Base-by-base conservation (phyloP, 805 yeast species). In the Hanseniaspora hatyaiensis region DNA sequence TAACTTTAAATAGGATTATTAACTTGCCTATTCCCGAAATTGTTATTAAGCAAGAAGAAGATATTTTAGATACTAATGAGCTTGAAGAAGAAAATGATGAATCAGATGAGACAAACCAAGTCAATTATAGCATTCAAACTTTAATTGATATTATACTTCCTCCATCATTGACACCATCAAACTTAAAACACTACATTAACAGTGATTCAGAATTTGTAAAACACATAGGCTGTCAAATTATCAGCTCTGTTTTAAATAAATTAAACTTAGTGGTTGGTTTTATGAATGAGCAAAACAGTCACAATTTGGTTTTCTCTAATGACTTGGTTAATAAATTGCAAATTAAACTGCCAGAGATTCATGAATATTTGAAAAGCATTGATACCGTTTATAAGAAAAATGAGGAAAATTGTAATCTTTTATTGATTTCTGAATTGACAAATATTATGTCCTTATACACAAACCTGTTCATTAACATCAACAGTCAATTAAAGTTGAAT, bases 71-170 rank as follows among this genome's bases (percentile, higher is more conserved):
- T 33, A 55, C 64, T 1, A 54, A 56, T 23, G 42, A 58, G 1
- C 32, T n/a, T 11, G 47, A 42, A 2, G 39, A 34, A 9, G 28
- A 37, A 18, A 38, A 33, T 15, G 26, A 41, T 22, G 19, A 15
- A 8, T 15, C 8, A 1, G 9, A 9, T 22, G 34, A n/a, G n/a
- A n/a, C 8, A 6, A 24, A 24, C 13, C 34, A 34, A 12, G 18
- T 18, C n/a, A 34, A 34, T 13, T 42, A 42, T n/a, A 42, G 47
- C 15, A 12, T 42, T 3, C 33, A 33, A 13, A 54, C 66, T 2
- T 66, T 80, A 1, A 56, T 71, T 24, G 87, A 83, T 51, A 67
- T 69, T 34, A 69, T 83, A 6, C 60, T 80, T 5, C 92, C 95
- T 3, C 64, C 77, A 0, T 75, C 84, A 0, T 55, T 87, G 15